phyloP scores from a whole-genome alignment of 1,284 basidiomycete species.

The Thecaphora thlaspeos region DNA sequence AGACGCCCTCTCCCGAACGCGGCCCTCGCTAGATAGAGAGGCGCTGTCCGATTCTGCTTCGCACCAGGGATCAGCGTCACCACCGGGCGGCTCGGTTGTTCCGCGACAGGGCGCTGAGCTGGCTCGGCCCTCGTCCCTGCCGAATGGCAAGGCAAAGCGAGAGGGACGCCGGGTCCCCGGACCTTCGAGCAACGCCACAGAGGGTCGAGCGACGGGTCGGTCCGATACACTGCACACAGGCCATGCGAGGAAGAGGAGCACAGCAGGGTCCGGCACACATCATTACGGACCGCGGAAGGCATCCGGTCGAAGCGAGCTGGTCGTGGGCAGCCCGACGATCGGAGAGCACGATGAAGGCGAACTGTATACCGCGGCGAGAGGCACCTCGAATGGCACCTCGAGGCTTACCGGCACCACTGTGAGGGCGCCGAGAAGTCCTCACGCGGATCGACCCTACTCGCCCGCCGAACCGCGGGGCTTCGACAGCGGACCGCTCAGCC shows the following conservation, averaged over 20 bases:
- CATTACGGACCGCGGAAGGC: background rate
- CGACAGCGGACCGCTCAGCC: background rate
- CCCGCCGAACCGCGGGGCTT: conserved; percentile 11
- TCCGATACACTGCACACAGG: conserved; percentile 12
- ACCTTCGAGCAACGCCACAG: too few species aligned
- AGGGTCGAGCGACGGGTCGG: background rate
- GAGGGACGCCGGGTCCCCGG: background rate
- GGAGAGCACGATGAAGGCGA: background rate
- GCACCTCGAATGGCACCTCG: too few species aligned
- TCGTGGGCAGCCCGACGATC: background rate
- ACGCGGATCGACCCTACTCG: conserved; percentile 38
- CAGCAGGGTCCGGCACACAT: conserved; percentile 21
- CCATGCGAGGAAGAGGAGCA: conserved; percentile 20
- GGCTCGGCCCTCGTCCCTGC: too few species aligned
- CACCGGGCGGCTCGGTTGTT: too few species aligned
- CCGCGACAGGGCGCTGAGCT: too few species aligned
- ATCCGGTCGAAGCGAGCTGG: background rate
- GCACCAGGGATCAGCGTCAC: too few species aligned
- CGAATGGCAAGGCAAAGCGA: background rate
- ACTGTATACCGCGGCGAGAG: background rate
- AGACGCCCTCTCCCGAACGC: background rate
- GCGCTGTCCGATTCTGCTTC: background rate
- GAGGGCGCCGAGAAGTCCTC: background rate
- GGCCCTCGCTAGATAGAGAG: background rate
- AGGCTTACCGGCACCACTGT: too few species aligned